A percentile compares a stretch with the other conserved stretches of the same genome.
These are phyloP conservation scores for Didymella pomorum DNA, from an alignment of 2,329 filamentous ascomycete species.

Conservation along the genomic window DNA sequence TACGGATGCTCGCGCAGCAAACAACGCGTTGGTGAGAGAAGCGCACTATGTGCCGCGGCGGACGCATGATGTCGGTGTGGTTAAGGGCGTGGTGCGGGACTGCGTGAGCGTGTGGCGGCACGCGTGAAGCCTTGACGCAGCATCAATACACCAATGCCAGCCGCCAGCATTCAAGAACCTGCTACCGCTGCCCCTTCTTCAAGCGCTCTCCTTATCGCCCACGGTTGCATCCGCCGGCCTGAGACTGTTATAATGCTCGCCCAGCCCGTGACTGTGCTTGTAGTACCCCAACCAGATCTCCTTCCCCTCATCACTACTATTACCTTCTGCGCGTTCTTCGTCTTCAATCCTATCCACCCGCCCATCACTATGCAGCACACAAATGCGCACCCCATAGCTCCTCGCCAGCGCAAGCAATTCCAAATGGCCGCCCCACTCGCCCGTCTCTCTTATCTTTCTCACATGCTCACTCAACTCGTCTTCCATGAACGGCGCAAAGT, in stretches of 20 bases:
- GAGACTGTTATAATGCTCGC: conserved; percentile 97
- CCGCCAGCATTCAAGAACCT: too few relatives aligned
- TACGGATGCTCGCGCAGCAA: conserved; percentile 55
- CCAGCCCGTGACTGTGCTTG: conserved; percentile 88
- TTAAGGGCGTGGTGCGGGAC: conserved; percentile 59
- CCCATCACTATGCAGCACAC: conserved; percentile 83
- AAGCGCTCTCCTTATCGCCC: neutral
- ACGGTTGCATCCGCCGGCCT: conserved; percentile 42
- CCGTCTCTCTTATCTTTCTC: conserved; percentile 80
- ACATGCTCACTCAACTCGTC: conserved; percentile 78
- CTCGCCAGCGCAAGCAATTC: conserved; percentile 86
- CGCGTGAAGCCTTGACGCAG: neutral
- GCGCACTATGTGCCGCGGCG: conserved; percentile 64
- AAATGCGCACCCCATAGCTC: conserved; percentile 80
- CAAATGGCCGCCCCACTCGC: conserved; percentile 94
- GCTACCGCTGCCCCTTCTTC: neutral
- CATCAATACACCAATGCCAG: too few relatives aligned
- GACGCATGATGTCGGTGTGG: conserved; percentile 60
- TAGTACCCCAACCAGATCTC: conserved; percentile 95
- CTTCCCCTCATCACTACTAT: conserved; percentile 52
- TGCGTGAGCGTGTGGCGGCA: conserved; percentile 60
- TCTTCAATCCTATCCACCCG: conserved; percentile 77
- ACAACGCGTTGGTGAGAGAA: conserved; percentile 54
- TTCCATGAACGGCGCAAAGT: conserved; percentile 88
- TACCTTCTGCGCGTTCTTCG: conserved; percentile 40